A percentile compares a stretch with the other conserved stretches of the same genome.
These are phyloP conservation scores for Dothideomycetes sp. DNA, from an alignment of 2,329 filamentous ascomycete genomes.

Conservation along the genomic window DNA sequence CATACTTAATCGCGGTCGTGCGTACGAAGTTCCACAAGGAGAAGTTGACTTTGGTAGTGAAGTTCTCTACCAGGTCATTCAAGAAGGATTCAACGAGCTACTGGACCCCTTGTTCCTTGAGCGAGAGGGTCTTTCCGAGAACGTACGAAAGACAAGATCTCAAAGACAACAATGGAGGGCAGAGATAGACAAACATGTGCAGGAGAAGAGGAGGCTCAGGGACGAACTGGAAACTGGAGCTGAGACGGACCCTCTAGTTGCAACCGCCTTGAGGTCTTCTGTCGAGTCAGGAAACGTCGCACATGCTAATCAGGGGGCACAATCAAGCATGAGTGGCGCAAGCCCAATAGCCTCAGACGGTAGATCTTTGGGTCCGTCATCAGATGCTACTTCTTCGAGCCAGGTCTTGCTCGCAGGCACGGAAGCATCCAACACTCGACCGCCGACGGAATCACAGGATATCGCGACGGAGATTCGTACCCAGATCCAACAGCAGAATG, in stretches of 20 bases:
- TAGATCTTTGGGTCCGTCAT: constrained; percentile 6
- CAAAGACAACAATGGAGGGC: constrained; percentile 46
- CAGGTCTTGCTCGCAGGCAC: background rate
- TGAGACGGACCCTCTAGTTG: constrained; percentile 16
- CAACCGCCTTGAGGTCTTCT: constrained; percentile 11
- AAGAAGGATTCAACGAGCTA: constrained; percentile 87
- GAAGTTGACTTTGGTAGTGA: constrained; percentile 79
- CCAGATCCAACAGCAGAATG: constrained; percentile 19
- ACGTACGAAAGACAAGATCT: constrained; percentile 51
- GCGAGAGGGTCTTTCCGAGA: constrained; percentile 65
- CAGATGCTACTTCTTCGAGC: constrained; percentile 14
- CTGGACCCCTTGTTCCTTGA: constrained; percentile 76
- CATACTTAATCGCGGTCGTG: constrained; percentile 60
- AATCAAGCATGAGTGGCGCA: background rate
- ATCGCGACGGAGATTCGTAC: constrained; percentile 5
- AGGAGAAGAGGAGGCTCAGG: constrained; percentile 15
- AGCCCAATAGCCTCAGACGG: background rate
- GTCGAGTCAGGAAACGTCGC: background rate
- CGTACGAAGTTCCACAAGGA: constrained; percentile 66
- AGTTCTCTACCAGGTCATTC: constrained; percentile 80
- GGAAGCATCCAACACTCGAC: background rate
- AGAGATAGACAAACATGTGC: constrained; percentile 25
- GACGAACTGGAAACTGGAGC: constrained; percentile 19
- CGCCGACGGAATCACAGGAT: background rate
- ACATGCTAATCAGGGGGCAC: background rate